Evolutionary conservation across 1,284 basidiomycete species (phyloP).

Genomic region (Moesziomyces aphidis): DNA sequence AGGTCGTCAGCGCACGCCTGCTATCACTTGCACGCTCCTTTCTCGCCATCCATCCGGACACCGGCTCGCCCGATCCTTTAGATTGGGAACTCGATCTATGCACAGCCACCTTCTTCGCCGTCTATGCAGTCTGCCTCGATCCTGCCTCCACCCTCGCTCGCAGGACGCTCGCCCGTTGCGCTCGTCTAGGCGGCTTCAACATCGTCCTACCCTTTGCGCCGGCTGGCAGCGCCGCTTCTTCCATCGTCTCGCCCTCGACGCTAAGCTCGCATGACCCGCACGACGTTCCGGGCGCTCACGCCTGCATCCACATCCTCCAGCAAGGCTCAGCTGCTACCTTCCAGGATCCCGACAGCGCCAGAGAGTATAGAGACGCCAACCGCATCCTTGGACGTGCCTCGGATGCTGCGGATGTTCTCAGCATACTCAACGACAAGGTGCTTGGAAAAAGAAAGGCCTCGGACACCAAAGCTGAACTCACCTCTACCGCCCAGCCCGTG

Average conservation of each 20-base stretch:
- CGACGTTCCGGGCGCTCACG: slow-evolving; percentile 50
- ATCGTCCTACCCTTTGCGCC: slow-evolving; percentile 58
- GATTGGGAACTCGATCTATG: slow-evolving; percentile 46
- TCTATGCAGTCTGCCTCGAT: slow-evolving; percentile 53
- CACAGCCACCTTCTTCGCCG: slow-evolving; percentile 60
- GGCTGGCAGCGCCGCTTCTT: slow-evolving; percentile 43
- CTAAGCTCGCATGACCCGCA: slow-evolving; percentile 42
- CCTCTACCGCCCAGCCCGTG: slow-evolving; percentile 11
- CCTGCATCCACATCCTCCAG: slow-evolving; percentile 60
- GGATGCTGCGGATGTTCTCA: slow-evolving; percentile 52
- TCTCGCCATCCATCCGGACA: slow-evolving; percentile 15
- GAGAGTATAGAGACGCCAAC: slow-evolving; percentile 59
- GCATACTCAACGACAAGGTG: slow-evolving; percentile 23
- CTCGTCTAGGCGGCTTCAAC: slow-evolving; percentile 54
- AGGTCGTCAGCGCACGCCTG: slow-evolving; percentile 33
- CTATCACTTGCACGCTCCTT: slow-evolving; percentile 37
- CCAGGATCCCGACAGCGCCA: slow-evolving; percentile 51
- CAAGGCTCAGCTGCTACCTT: slow-evolving; percentile 53
- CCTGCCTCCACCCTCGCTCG: slow-evolving; percentile 43
- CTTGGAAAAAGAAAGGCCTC: slow-evolving; percentile 39
- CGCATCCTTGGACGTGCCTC: slow-evolving; percentile 45
- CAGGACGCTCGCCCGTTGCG: slow-evolving; percentile 51
- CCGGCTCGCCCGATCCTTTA: slow-evolving; percentile 8
- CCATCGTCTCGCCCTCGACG: slow-evolving; percentile 24
- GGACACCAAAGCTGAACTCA: slow-evolving; percentile 1